Evolutionary conservation across 805 yeast species (phyloP).

Genomic region (Zygosaccharomyces kombuchaensis): DNA sequence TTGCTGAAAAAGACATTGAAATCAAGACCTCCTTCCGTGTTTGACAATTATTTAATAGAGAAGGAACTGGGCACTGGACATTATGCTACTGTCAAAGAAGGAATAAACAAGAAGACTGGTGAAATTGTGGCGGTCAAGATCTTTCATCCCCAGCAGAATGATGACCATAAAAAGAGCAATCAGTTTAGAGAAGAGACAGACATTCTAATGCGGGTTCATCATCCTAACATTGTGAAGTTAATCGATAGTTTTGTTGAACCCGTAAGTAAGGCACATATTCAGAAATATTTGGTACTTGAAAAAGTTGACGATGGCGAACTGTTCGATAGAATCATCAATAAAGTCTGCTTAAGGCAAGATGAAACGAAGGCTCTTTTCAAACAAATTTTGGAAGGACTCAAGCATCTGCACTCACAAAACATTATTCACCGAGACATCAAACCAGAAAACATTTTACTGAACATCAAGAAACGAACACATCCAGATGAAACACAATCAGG

Average conservation of each 20-base stretch:
- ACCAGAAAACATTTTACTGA: slow-evolving; percentile 65
- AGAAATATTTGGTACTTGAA: slow-evolving; percentile 60
- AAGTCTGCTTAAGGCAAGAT: slow-evolving; percentile 54
- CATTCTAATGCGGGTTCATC: slow-evolving; percentile 59
- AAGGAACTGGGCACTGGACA: slow-evolving; percentile 69
- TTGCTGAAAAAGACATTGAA: slow-evolving; percentile 13
- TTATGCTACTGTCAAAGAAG: slow-evolving; percentile 76
- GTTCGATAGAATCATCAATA: slow-evolving; percentile 65
- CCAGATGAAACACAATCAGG: slow-evolving; percentile 34
- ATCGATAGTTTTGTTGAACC: slow-evolving; percentile 58
- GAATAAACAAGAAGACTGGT: slow-evolving; percentile 53
- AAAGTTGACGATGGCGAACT: slow-evolving; percentile 72
- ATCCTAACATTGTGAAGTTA: slow-evolving; percentile 65
- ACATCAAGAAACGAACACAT: slow-evolving; percentile 43
- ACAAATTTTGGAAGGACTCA: slow-evolving; percentile 62
- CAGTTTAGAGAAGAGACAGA: slow-evolving; percentile 63
- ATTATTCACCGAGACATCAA: slow-evolving; percentile 76
- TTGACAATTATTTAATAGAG: slow-evolving; percentile 49
- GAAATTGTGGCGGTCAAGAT: slow-evolving; percentile 68
- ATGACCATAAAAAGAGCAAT: slow-evolving; percentile 38
- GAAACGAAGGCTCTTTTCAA: slow-evolving; percentile 61
- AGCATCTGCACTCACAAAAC: slow-evolving; percentile 61
- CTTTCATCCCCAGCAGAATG: slow-evolving; percentile 52
- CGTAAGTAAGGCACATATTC: slow-evolving; percentile 40
- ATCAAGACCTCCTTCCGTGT: slow-evolving; percentile 41